These are phyloP conservation scores for Cenococcum geophilum DNA, from an alignment of 495 filamentous ascomycete genomes.

Conservation along the genomic window DNA sequence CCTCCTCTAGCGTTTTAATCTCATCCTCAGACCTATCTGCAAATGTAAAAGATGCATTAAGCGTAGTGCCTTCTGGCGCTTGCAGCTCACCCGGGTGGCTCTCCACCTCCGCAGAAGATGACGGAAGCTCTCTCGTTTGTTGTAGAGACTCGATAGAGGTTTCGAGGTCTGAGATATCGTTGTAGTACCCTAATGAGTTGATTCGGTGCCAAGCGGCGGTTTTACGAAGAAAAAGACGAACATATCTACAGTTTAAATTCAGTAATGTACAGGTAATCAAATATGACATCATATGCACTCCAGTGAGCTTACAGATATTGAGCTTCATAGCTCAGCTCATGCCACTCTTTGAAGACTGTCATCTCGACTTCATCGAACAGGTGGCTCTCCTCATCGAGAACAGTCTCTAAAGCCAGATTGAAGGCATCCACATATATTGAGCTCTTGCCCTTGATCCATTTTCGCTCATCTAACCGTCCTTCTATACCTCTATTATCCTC, in stretches of 20 bases:
- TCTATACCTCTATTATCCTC: slow-evolving; percentile 35
- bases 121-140: slow-evolving; percentile 42
- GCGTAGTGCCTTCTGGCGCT: slow-evolving; percentile 43
- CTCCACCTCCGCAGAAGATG: slow-evolving; percentile 35
- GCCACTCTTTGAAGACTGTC: slow-evolving; percentile 72
- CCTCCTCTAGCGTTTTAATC: slow-evolving; percentile 79
- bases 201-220: slow-evolving; percentile 91
- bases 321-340: slow-evolving; percentile 68
- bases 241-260: slow-evolving; percentile 53
- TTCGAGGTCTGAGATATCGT: slow-evolving; percentile 71
- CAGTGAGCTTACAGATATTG: slow-evolving; percentile 70
- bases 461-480: slow-evolving; percentile 48
- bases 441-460: slow-evolving; percentile 59
- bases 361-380: slow-evolving; percentile 78
- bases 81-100: slow-evolving; percentile 46
- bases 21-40: slow-evolving; percentile 67
- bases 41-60: slow-evolving; percentile 59
- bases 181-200: slow-evolving; percentile 65
- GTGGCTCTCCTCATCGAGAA: slow-evolving; percentile 82
- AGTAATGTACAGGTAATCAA: slow-evolving; percentile 6
- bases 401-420: slow-evolving; percentile 85
- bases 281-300: slow-evolving; percentile 8
- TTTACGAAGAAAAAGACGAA: slow-evolving; percentile 89
- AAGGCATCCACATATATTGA: slow-evolving; percentile 98
- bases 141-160: slow-evolving; percentile 58